Evolutionary conservation across 2,329 filamentous ascomycete genomes (phyloP), one percentile per base, ranked within the genome.

Genomic region (Aspergillus melleus): DNA sequence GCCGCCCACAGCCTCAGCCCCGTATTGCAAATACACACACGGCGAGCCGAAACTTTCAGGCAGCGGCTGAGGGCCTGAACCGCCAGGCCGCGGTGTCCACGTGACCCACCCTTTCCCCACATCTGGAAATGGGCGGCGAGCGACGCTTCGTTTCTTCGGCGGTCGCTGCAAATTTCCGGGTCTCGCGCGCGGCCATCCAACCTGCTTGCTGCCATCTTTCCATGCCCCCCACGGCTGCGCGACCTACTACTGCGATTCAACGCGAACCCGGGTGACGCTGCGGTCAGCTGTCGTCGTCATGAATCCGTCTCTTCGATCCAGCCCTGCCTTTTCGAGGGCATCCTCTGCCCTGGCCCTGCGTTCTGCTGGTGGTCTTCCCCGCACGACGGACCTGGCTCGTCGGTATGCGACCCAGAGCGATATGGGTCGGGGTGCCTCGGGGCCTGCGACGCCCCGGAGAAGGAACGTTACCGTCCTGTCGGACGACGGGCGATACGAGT

Each of bases 391-490:
- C 53, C 59, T 70, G 54, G 61, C 59, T 53, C 82, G 86, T 69
- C 73, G 76, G 54, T 89, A 88, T 77, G 84, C 88, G 61, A 88
- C 86, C 49, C 81, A 88, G 53, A 84, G 79, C 60, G 79, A 78
- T 61, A 66, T 81, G 36, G 73, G 70, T 19, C 60, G 67, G 62
- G 61, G 73, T 22, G 66, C 82, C 16, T n/a, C 12, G 71, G 77
- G 12, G 73, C 87, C 12, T 56, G 26, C 14, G 26, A 85, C 83
- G 5, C 58, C 66, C n/a, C 57, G 59, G 53, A 68, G 67, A 64
- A 84, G 91, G 70, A 83, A 87, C 44, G 87, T 97, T 26, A 96
- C 92, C 0, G 85, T 94, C 0, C 88, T 93, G 70, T 95, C 92
- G 68, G 94, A 97, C 68, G 90, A 92, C 70, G 94, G 94, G 8